Percentiles rank a stretch among this genome's conserved stretches.
Evolutionary conservation across 208 protist genomes (phyloP).

Genomic region (Wallacemonas sp.): DNA sequence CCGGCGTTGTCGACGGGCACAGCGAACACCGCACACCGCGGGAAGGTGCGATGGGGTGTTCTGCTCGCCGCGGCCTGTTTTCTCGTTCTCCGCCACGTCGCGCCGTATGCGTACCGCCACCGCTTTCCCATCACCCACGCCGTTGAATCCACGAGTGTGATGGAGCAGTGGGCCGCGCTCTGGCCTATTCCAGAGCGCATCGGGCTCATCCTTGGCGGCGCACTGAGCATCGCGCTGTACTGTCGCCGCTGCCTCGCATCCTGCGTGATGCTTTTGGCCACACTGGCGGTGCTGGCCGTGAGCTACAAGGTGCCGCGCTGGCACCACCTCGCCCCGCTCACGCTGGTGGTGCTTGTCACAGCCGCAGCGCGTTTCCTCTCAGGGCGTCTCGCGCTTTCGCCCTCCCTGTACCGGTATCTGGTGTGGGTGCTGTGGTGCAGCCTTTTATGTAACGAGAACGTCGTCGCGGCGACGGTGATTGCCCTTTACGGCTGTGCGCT

Average conservation of each 20-base stretch:
- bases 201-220: slow-evolving; percentile 19
- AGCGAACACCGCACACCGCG: neutral
- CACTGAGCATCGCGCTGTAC: neutral
- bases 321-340: slow-evolving; percentile 48
- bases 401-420: slow-evolving; percentile 31
- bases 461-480: slow-evolving; percentile 33
- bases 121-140: slow-evolving; percentile 57
- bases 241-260: neutral
- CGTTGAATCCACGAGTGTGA: slow-evolving; percentile 29
- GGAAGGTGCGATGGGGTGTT: neutral
- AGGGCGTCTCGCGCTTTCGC: neutral
- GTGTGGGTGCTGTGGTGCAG: slow-evolving; percentile 44
- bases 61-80: slow-evolving; percentile 12
- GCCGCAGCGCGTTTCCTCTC: neutral
- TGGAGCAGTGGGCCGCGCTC: slow-evolving; percentile 20
- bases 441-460: slow-evolving; percentile 52
- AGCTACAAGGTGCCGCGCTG: slow-evolving; percentile 33
- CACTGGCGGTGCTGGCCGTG: slow-evolving; percentile 6
- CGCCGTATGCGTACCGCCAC: slow-evolving; percentile 37
- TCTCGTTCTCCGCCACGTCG: slow-evolving; percentile 26
- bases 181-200: slow-evolving; percentile 13
- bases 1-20: neutral
- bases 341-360: slow-evolving; percentile 15
- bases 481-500: slow-evolving; percentile 36
- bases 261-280: neutral